Evolutionary conservation across 129 eudicot genomes (phyloP).

Genomic region (Solidago caesia): DNA sequence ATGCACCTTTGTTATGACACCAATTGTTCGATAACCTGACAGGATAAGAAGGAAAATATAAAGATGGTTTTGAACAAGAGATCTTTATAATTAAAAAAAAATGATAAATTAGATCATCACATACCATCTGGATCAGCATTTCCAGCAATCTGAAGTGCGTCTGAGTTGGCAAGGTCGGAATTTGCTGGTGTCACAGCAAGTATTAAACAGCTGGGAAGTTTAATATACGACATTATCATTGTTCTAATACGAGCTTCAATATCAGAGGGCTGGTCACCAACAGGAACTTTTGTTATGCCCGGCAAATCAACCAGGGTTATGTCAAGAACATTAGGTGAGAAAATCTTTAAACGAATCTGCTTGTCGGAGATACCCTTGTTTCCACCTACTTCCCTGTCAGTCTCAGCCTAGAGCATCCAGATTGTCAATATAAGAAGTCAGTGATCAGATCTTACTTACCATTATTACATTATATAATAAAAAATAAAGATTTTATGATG

Average conservation of each 20-base stretch:
- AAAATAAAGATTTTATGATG: not conserved
- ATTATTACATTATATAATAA: not conserved
- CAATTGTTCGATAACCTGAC: not conserved
- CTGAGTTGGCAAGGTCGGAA: conserved; percentile 9
- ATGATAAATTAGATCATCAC: not conserved
- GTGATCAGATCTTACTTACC: not conserved
- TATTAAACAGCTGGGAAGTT: not conserved
- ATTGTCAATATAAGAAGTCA: not conserved
- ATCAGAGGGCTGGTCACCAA: not conserved
- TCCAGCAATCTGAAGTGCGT: not conserved
- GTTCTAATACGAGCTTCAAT: not conserved
- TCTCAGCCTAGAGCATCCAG: not conserved
- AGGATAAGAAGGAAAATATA: not conserved
- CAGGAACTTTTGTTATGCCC: not conserved
- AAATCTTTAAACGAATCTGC: not conserved
- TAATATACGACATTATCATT: not conserved
- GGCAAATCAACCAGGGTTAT: not conserved
- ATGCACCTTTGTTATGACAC: not conserved
- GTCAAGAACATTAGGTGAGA: not conserved
- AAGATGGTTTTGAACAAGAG: not conserved
- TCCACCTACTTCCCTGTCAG: not conserved
- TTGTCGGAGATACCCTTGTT: not conserved
- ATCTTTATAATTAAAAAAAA: not conserved
- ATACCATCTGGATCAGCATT: conserved; percentile 4
- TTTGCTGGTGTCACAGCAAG: not conserved